Evolutionary conservation across 148 eudicot species (phyloP).

Genomic region (Chenopodium berlandieri): DNA sequence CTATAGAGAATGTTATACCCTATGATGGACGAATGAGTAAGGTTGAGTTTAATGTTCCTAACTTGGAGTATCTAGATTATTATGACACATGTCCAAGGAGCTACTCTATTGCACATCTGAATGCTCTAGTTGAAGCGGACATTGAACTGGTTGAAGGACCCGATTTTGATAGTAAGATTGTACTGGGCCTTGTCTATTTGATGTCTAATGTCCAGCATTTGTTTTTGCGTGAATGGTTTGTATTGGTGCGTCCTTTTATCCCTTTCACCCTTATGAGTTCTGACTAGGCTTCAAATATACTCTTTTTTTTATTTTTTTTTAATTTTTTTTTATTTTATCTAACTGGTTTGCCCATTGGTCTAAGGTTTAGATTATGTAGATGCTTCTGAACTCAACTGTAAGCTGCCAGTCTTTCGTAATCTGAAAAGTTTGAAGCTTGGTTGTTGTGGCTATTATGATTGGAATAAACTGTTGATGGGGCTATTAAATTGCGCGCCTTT

Average conservation of each 20-base stretch:
- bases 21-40: not conserved
- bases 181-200: not conserved
- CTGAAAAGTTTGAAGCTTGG: not conserved
- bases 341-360: too few relatives aligned
- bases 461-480: not conserved
- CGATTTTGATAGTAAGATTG: not conserved
- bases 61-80: conserved; percentile 1
- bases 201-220: conserved; percentile 20
- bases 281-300: not conserved
- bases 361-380: too few relatives aligned
- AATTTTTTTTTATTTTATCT: not conserved
- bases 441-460: not conserved
- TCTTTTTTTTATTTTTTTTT: not conserved
- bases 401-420: conserved; percentile 12
- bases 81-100: not conserved
- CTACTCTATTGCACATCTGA: not conserved
- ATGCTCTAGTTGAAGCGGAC: conserved; percentile 14
- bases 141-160: not conserved
- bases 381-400: not conserved
- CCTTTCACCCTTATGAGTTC: not conserved
- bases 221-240: not conserved
- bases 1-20: not conserved
- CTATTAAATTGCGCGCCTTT: not conserved
- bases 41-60: conserved; percentile 21
- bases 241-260: not conserved